Base-by-base conservation (phyloP, 169 alveolate species). In the Eimeria sp. region DNA sequence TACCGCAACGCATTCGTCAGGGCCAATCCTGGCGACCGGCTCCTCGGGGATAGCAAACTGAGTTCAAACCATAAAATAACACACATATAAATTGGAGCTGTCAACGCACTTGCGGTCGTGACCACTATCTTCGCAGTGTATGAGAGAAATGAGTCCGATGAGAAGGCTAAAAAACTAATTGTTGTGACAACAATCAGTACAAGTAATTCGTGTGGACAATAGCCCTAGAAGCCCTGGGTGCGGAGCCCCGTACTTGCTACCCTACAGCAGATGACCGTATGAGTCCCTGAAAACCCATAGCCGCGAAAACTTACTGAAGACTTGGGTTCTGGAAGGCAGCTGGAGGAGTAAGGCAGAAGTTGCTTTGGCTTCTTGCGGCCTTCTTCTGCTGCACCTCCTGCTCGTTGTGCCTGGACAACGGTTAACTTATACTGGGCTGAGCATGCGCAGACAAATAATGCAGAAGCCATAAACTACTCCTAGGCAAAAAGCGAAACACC, bases 1-100 rank as follows among this genome's bases (percentile, higher is more conserved):
- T 46, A 83, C 54, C 1, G 94, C 78, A n/a, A 71, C 96, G 89
- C 96, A 94, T 33, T 94, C 96, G 78, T 94, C 96, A 25, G 90
- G 94, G 23, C 94, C 96, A 58, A 94, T 89, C 58, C 89, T 66
- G 33, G 96, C 94, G 25, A 56, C 96, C 25, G 96, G 96, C 72
- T 94, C 96, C 78, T 94, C 96, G 49, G 96, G 96, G 54, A 94
- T 76, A 6, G 83, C 91, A 78, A 94, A 94, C 96, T 94, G 96
- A 40, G 58, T 4, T 40, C 30, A 20, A 40, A 33, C 56, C 83
- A 74, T 18, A 8, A n/a, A n/a, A 18, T 33, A 74, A 74, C 30
- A 4, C 30, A 20, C 56, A 40, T 60, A 60, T 20, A 60, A 1
- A 13, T 20, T 60, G 33, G 40, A n/a, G 4, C 18, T 6, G 9